Evolutionary conservation across 345 rosid species (phyloP).

Genomic region (Firmiana major): DNA sequence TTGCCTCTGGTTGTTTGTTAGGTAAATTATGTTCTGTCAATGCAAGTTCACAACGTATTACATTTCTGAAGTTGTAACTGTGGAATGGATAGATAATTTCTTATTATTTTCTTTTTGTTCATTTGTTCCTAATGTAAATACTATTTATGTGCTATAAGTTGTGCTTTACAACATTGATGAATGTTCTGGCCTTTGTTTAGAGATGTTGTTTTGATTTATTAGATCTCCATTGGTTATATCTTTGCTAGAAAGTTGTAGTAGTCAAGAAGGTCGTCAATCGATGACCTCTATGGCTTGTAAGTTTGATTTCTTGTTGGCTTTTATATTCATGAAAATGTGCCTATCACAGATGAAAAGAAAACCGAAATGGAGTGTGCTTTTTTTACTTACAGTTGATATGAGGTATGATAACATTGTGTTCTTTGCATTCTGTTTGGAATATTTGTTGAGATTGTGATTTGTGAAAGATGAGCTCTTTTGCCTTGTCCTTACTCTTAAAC

Average conservation of each 20-base stretch:
- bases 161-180: not conserved
- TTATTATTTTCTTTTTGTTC: not conserved
- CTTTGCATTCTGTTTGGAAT: conserved; percentile 1
- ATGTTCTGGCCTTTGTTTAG: not conserved
- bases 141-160: not conserved
- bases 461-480: not conserved
- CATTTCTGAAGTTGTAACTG: not conserved
- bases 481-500: not conserved
- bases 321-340: not conserved
- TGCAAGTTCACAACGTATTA: not conserved
- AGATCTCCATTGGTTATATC: not conserved
- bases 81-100: not conserved
- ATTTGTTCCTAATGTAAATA: not conserved
- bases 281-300: not conserved
- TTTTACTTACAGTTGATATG: not conserved
- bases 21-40: not conserved
- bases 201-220: not conserved
- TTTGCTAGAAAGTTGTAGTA: not conserved
- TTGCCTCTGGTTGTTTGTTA: not conserved
- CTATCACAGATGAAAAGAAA: not conserved
- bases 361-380: not conserved
- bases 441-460: not conserved
- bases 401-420: not conserved
- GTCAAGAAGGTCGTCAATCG: not conserved
- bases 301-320: not conserved